These are phyloP conservation scores for Chlorophyllum brunneum DNA, from an alignment of 768 basidiomycete species.

Conservation along the genomic window DNA sequence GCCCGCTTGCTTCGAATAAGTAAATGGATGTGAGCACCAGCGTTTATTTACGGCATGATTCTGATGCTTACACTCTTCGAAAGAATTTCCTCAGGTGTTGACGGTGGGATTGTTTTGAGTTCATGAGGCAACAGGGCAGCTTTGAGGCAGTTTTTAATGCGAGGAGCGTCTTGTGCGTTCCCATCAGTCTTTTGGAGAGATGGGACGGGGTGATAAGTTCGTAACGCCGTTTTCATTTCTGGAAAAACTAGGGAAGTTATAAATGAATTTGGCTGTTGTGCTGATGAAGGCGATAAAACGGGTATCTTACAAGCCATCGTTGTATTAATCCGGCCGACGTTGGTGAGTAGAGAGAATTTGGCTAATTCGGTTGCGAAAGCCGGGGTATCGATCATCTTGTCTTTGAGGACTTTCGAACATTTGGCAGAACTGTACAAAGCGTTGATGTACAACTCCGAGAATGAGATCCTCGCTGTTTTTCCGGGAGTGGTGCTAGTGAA, in stretches of 20 bases:
- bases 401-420: conserved; percentile 84
- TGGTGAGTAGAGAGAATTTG: conserved; percentile 81
- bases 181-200: conserved; percentile 84
- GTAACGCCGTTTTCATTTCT: conserved; percentile 87
- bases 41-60: conserved; percentile 8
- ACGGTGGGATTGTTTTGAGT: conserved; percentile 58
- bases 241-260: conserved; percentile 65
- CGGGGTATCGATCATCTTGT: conserved; percentile 82
- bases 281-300: conserved; percentile 17
- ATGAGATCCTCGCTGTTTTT: conserved; percentile 55
- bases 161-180: conserved; percentile 86
- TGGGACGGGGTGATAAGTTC: conserved; percentile 91
- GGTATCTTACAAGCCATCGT: conserved; percentile 75
- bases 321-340: conserved; percentile 89
- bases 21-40: conserved; percentile 13
- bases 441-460: conserved; percentile 81
- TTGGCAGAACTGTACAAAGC: conserved; percentile 76
- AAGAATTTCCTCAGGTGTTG: conserved; percentile 72
- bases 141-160: conserved; percentile 89
- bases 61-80: conserved; percentile 51
- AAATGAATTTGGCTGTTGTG: conserved; percentile 20
- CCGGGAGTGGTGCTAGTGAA: conserved; percentile 66
- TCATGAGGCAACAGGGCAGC: conserved; percentile 74
- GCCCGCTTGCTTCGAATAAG: conserved; percentile 45
- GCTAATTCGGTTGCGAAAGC: conserved; percentile 76